phyloP scores from a whole-genome alignment of 1,284 basidiomycete species.

The Cryptococcus hybrid region DNA sequence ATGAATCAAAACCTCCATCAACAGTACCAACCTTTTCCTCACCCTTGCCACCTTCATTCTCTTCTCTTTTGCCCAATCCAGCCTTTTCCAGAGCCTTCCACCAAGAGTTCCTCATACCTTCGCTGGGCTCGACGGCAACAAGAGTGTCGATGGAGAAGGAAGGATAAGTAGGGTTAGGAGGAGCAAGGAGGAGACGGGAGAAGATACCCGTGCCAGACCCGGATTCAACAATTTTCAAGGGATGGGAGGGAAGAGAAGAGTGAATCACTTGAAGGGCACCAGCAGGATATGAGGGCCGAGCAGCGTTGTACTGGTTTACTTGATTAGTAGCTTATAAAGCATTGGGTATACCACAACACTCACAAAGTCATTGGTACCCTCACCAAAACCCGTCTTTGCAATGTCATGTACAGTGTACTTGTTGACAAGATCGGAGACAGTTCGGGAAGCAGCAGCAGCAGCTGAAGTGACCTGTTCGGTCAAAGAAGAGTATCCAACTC shows the following conservation, averaged over 20 bases:
- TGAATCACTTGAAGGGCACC: slow-evolving; percentile 39
- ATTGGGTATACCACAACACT: slow-evolving; percentile 8
- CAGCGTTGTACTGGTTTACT: slow-evolving; percentile 45
- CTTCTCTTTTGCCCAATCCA: not conserved
- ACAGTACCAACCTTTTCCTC: slow-evolving; percentile 18
- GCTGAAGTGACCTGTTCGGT: not conserved
- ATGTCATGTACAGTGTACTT: slow-evolving; percentile 31
- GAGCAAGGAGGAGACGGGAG: slow-evolving; percentile 45
- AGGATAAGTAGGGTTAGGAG: slow-evolving; percentile 37
- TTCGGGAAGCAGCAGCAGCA: not conserved
- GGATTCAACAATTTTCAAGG: slow-evolving; percentile 39
- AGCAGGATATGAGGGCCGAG: slow-evolving; percentile 50
- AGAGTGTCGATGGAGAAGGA: slow-evolving; percentile 36
- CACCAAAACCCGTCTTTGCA: slow-evolving; percentile 40
- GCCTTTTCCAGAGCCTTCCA: slow-evolving; percentile 21
- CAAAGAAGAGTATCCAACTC: not conserved
- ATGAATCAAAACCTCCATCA: slow-evolving; percentile 50
- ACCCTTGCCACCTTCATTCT: not conserved
- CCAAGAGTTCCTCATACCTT: slow-evolving; percentile 50
- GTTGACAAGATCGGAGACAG: not conserved
- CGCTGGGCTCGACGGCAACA: slow-evolving; percentile 49
- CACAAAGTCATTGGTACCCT: slow-evolving; percentile 49
- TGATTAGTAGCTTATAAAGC: not conserved
- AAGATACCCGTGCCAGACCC: slow-evolving; percentile 53
- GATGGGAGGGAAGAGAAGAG: slow-evolving; percentile 12